phyloP scores from a whole-genome alignment of 1,139 yeast species.

The Suzukiozyma palmioleophila region DNA sequence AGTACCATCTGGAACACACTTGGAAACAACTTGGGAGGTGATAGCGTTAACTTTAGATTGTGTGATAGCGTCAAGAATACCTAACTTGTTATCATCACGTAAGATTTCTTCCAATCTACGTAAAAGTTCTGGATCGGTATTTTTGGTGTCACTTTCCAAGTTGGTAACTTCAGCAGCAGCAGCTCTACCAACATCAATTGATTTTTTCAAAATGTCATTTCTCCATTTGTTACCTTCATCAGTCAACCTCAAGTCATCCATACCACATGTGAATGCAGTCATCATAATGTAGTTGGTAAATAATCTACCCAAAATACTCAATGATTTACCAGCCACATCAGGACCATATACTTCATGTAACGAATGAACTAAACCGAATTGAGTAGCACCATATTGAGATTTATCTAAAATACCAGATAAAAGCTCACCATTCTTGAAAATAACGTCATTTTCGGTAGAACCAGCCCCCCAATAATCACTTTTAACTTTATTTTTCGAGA shows the following conservation, averaged over 20 bases:
- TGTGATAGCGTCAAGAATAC: slow-evolving; percentile 92
- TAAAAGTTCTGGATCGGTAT: slow-evolving; percentile 70
- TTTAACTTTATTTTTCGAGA: slow-evolving; percentile 83
- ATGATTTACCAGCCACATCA: slow-evolving; percentile 79
- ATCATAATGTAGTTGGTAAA: slow-evolving; percentile 91
- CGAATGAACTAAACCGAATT: slow-evolving; percentile 94
- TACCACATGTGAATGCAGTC: slow-evolving; percentile 98
- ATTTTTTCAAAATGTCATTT: slow-evolving; percentile 68
- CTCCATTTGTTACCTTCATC: slow-evolving; percentile 90
- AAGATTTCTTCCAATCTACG: slow-evolving; percentile 90
- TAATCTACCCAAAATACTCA: slow-evolving; percentile 87
- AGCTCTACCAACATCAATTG: slow-evolving; percentile 77
- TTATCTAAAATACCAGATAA: slow-evolving; percentile 92
- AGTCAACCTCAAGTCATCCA: slow-evolving; percentile 96
- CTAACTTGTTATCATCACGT: slow-evolving; percentile 89
- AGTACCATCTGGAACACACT: slow-evolving; percentile 95
- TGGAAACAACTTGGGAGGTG: slow-evolving; percentile 87
- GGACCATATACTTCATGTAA: slow-evolving; percentile 95
- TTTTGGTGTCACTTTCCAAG: slow-evolving; percentile 51
- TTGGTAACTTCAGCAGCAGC: slow-evolving; percentile 97
- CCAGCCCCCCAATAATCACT: slow-evolving; percentile 91
- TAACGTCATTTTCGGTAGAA: slow-evolving; percentile 79
- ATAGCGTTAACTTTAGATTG: slow-evolving; percentile 90
- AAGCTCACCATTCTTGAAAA: slow-evolving; percentile 83
- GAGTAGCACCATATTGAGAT: slow-evolving; percentile 97